Evolutionary conservation across 179 eudicot species (phyloP).

Genomic region (Gypsophila paniculata): DNA sequence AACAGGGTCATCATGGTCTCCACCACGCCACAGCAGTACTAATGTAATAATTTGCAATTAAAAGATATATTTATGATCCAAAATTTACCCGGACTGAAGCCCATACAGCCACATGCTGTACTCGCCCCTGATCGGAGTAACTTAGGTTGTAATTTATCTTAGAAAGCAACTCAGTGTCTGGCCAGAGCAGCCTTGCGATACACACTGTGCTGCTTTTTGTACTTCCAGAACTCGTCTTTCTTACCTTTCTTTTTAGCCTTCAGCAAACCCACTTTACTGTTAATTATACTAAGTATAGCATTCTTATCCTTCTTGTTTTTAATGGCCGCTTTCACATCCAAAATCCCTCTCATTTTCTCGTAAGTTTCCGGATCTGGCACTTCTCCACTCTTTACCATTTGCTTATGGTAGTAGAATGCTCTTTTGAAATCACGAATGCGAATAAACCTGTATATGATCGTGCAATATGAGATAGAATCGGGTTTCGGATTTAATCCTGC

Average conservation of each 20-base stretch:
- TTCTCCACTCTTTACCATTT: conserved; percentile 81
- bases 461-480: conserved; percentile 75
- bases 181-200: conserved; percentile 26
- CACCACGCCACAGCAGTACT: too few species aligned
- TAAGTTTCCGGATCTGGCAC: conserved; percentile 77
- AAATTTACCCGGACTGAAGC: too few species aligned
- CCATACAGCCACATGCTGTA: too few species aligned
- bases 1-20: too few species aligned
- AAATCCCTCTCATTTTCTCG: conserved; percentile 61
- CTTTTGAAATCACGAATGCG: conserved; percentile 88
- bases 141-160: too few species aligned
- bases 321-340: conserved; percentile 75
- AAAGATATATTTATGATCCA: too few species aligned
- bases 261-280: conserved; percentile 64
- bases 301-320: conserved; percentile 76
- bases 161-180: conserved; percentile 12
- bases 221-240: conserved; percentile 95
- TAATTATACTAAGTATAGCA: conserved; percentile 73
- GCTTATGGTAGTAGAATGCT: conserved; percentile 80
- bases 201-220: conserved; percentile 43
- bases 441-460: conserved; percentile 78
- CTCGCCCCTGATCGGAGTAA: too few species aligned
- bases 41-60: too few species aligned
- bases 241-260: conserved; percentile 60
- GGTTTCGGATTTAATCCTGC: conserved; percentile 59